phyloP scores from a whole-genome alignment of 2,329 filamentous ascomycete species.

The Talaromyces sp. region DNA sequence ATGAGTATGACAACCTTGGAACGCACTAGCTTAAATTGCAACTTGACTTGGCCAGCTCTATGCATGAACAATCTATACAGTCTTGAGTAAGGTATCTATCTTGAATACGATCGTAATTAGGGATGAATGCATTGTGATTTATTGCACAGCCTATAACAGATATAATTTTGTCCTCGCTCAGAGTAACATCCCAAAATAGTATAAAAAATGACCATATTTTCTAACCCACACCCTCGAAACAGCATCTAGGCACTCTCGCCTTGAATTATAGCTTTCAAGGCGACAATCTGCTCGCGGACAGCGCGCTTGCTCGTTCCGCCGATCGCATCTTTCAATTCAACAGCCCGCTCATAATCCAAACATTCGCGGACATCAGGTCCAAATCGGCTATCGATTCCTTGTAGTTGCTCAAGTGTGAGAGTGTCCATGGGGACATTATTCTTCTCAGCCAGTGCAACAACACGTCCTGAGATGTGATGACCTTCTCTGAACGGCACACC shows the following conservation, averaged over 20 bases:
- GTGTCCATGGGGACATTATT: slow-evolving; percentile 64
- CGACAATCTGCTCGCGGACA: slow-evolving; percentile 64
- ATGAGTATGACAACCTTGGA: background rate
- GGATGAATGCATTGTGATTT: background rate
- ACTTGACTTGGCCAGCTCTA: background rate
- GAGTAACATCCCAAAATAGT: background rate
- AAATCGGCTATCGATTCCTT: slow-evolving; percentile 64
- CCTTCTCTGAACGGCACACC: slow-evolving; percentile 72
- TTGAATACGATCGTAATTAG: background rate
- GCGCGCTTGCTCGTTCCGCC: slow-evolving; percentile 71
- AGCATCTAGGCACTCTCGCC: background rate
- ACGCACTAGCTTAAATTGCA: too few relatives aligned
- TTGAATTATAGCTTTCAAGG: slow-evolving; percentile 47
- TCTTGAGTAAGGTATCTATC: too few relatives aligned
- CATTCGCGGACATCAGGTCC: slow-evolving; percentile 63
- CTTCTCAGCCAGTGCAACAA: slow-evolving; percentile 67
- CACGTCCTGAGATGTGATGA: slow-evolving; percentile 69
- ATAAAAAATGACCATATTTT: background rate
- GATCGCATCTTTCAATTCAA: slow-evolving; percentile 70
- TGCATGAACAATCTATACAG: background rate
- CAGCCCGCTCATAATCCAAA: slow-evolving; percentile 77
- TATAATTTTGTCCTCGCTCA: background rate
- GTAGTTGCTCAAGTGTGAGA: slow-evolving; percentile 60
- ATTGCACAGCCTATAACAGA: background rate
- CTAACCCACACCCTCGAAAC: background rate